These are phyloP conservation scores for Stromatinia cepivora DNA, from an alignment of 2,329 filamentous ascomycete genomes.

Conservation along the genomic window DNA sequence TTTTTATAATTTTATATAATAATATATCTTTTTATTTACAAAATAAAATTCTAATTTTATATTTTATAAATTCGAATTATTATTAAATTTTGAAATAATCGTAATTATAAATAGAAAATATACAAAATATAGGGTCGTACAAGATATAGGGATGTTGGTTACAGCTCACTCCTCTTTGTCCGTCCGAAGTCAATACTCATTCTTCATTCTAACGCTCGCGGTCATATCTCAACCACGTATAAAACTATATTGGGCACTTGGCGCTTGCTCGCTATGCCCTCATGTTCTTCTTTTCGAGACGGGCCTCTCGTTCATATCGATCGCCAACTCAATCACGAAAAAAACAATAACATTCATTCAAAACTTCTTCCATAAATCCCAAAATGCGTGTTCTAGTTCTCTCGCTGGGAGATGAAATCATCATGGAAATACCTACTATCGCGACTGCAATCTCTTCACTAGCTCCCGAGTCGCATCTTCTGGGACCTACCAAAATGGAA, in stretches of 20 bases:
- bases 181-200: background rate
- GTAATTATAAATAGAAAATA: no score
- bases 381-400: constrained; percentile 41
- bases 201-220: no score
- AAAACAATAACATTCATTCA: constrained; percentile 26
- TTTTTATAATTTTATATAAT: no score
- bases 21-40: no score
- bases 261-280: constrained; percentile 40
- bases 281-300: constrained; percentile 41
- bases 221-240: constrained; percentile 25
- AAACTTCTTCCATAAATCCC: constrained; percentile 37
- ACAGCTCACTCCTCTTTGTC: background rate
- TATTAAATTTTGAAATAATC: no score
- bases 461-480: constrained; percentile 35
- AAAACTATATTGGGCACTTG: constrained; percentile 38
- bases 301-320: constrained; percentile 31
- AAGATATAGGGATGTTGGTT: no score
- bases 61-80: no score
- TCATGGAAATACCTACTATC: constrained; percentile 43
- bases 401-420: constrained; percentile 35
- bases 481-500: constrained; percentile 40
- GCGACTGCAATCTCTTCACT: constrained; percentile 36
- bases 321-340: constrained; percentile 22
- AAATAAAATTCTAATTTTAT: no score
- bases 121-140: no score